Base-by-base conservation (phyloP, 2,329 filamentous ascomycete species). In the Ustulina deusta region DNA sequence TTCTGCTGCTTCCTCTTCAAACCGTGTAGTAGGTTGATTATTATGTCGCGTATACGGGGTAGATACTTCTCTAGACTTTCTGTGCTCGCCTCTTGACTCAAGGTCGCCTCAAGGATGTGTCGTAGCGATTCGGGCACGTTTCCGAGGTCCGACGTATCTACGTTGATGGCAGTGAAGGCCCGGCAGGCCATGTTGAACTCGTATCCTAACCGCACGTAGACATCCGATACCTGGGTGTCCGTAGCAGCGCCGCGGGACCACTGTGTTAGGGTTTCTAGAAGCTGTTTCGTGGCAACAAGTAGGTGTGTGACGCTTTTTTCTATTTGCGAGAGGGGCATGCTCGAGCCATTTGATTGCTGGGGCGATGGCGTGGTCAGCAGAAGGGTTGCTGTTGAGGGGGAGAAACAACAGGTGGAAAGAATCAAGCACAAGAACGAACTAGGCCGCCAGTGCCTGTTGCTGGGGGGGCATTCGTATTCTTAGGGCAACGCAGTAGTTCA, bases 101-200 rank as follows among this genome's bases (percentile, higher is more conserved):
- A 86, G 1, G 96, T 99, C 65, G 97, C 93, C 80, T 99, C 96
- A 62, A 99, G 87, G 65, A 99, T 98, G 67, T 90, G 90, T 74
- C 96, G 90, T 70, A 99, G 83, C 66, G 94, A 85, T 79, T 99
- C 96, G 6, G 96, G 96, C 2, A 99, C 96, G 74, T 97, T 97
- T 65, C 96, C 96, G 13, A 99, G 86, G 79, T 99, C 96, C 29
- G 90, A 89, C 1, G 94, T 97, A 76, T 99, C 96, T 70, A 99
- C 96, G 69, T 97, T 96, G 76, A 99, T 99, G 66, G 94, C 93
- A 75, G 93, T 93, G 81, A 99, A 99, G 69, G 96, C 95, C 63
- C 96, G 91, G 80, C 95, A 98, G 32, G 96, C 96, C 84, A 99
- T 96, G 81, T 99, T 99, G 86, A 99, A 99, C 81, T 99, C 96